These are phyloP conservation scores for Leishmania major DNA, from an alignment of 208 protist species.

Conservation along the genomic window DNA sequence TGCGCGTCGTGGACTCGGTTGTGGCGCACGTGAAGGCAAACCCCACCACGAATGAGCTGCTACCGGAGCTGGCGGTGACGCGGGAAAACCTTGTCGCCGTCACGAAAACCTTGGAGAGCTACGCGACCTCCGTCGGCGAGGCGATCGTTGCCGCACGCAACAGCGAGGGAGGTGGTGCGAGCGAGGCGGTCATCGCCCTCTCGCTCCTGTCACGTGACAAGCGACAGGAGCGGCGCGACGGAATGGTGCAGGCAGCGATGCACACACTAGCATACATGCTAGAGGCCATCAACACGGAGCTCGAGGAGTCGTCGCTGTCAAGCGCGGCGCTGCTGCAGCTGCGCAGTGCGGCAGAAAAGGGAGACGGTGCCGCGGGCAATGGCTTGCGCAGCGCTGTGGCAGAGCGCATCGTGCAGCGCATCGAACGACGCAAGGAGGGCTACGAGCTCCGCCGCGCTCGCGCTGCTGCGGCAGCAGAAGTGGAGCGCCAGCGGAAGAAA, in stretches of 20 bases:
- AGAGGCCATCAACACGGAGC: slow-evolving; percentile 75
- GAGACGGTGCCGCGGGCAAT: not conserved
- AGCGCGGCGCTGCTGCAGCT: slow-evolving; percentile 35
- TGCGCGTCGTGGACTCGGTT: slow-evolving; percentile 58
- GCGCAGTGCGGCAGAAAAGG: slow-evolving; percentile 41
- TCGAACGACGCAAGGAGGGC: slow-evolving; percentile 60
- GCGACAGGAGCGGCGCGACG: slow-evolving; percentile 53
- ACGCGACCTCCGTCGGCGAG: slow-evolving; percentile 36
- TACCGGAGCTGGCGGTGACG: slow-evolving; percentile 24
- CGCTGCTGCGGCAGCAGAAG: slow-evolving; percentile 25
- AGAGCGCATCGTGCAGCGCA: slow-evolving; percentile 63
- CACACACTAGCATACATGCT: slow-evolving; percentile 69
- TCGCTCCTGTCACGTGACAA: slow-evolving; percentile 22
- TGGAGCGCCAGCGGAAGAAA: slow-evolving; percentile 27
- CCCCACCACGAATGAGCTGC: slow-evolving; percentile 36
- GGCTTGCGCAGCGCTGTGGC: slow-evolving; percentile 38
- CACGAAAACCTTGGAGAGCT: slow-evolving; percentile 27
- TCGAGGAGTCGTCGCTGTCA: slow-evolving; percentile 45
- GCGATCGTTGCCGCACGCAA: slow-evolving; percentile 22
- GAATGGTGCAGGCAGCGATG: slow-evolving; percentile 62
- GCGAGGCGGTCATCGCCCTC: slow-evolving; percentile 1
- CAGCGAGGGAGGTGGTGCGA: slow-evolving; percentile 12
- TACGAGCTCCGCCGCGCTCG: slow-evolving; percentile 40
- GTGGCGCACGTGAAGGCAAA: slow-evolving; percentile 32
- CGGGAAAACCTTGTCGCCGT: slow-evolving; percentile 12